Base-by-base conservation (phyloP, 2,329 filamentous ascomycete genomes). In the Lasiodiplodia sp. region DNA sequence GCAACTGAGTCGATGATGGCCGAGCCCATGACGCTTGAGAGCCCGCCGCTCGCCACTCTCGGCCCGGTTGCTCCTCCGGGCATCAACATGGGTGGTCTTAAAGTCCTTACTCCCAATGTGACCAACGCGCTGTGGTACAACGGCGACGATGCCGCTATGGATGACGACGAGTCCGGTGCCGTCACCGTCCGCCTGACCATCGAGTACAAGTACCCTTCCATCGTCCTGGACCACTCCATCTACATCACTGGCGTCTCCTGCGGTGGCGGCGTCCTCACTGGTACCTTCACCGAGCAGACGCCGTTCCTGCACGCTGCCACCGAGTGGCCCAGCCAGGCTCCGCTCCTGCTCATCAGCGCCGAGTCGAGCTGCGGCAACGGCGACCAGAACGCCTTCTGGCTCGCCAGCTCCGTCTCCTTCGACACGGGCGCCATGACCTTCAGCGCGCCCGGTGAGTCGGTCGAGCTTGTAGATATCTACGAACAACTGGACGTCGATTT, bases 151-250 rank as follows among this genome's bases (percentile, higher is more conserved):
- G 60, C 52, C 18, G 60, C 44, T n/a, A 51, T 52, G 60, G 47
- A 1, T 18, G 44, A 64, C n/a, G 60, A 64, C 1, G 47, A 64
- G 10, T 64, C 60, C 8, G 60, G 60, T 18, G 60, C 60, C 3
- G 60, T 64, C 47, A 64, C 60, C 0, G 60, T 64, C 14, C 60
- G 60, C 7, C 60, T 64, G 28, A 52, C 60, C 23, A 63, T 69
- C 40, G 67, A 63, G 18, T 70, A 69, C 57, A 60, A 55, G 63
- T 67, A 69, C 55, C 66, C 64, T 4, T 68, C 69, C 5, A 64
- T 71, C 37, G 69, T 71, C 3, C 51, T 71, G 4, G 69, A 71
- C 23, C 69, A 71, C 49, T 68, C 69, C 34, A 63, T 49, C 16
- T 69, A 68, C 28, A 69, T 71, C 69, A 69, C 53, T 3, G 53